Base-by-base conservation (phyloP, 768 basidiomycete species). In the Boletus pseudo-olivaceus region DNA sequence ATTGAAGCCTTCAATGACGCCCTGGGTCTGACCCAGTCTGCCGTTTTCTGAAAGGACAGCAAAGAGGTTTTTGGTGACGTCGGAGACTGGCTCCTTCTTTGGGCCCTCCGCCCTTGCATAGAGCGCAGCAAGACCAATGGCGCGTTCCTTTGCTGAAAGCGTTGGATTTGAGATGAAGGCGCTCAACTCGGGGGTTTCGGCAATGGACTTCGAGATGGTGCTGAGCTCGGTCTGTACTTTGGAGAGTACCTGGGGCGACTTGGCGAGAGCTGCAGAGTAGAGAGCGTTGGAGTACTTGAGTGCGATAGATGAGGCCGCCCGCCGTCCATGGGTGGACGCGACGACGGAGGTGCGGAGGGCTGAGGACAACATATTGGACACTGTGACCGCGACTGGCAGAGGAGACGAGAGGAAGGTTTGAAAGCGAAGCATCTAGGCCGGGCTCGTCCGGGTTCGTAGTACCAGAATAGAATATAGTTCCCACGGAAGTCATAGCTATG, bases 41-140 rank as follows among this genome's bases (percentile, higher is more conserved):
- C 94, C 94, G 72, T 99, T 99, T 73, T 96, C 90, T 55, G 90
- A 88, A 56, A 99, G 82, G 62, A 98, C 85, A 35, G 72, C 71
- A 69, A 99, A 85, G 62, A 99, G 81, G 76, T 98, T 96, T 81
- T 88, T 90, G 65, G 94, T 93, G 71, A 93, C 80, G 54, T 92
- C 89, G 45, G 88, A 88, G 47, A 88, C 72, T n/a, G 82, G 71
- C 53, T 85, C 87, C 78, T 89, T 91, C 81, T 82, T 90, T 40
- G 76, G 65, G 20, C 79, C 78, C 72, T 88, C 88, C 33, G 87
- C 78, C 53, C 83, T 83, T 56, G 83, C 72, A 67, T 84, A 85
- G 67, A 98, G 74, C 45, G 76, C 70, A 34, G 80, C 67, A 55
- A 99, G 82, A 55, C 87, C 88, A 1, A 79, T 71, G 17, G 75